phyloP scores from a whole-genome alignment of 805 yeast species.

The Pichia rugopelliculosa region DNA sequence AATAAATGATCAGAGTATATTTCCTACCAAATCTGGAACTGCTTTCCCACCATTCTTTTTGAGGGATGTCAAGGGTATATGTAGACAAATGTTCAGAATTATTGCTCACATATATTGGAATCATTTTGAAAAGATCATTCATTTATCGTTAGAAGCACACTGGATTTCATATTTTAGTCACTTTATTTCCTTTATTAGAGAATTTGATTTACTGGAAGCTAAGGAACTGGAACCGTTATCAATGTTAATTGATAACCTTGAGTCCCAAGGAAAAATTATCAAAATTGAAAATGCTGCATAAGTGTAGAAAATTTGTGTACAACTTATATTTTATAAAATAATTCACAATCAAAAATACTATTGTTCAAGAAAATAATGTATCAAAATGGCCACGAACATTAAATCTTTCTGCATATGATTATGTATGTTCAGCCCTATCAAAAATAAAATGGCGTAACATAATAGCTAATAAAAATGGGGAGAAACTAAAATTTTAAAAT shows the following conservation, averaged over 20 bases:
- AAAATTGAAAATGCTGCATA: slow-evolving; percentile 11
- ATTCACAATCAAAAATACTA: no score
- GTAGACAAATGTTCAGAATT: slow-evolving; percentile 87
- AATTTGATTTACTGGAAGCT: slow-evolving; percentile 72
- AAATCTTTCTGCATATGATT: no score
- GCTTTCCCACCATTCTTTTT: slow-evolving; percentile 85
- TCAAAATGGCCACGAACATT: no score
- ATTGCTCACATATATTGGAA: slow-evolving; percentile 93
- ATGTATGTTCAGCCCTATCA: no score
- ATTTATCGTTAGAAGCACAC: slow-evolving; percentile 88
- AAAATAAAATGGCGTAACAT: no score
- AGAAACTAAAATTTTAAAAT: background rate
- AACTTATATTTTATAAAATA: no score
- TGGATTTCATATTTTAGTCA: slow-evolving; percentile 98
- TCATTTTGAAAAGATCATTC: slow-evolving; percentile 91
- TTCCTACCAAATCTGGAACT: slow-evolving; percentile 85
- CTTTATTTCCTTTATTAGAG: slow-evolving; percentile 78
- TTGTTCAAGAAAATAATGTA: no score
- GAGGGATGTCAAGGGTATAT: slow-evolving; percentile 78
- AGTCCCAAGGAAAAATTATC: slow-evolving; percentile 74
- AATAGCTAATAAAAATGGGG: background rate
- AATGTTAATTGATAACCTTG: slow-evolving; percentile 71
- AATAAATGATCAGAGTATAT: slow-evolving; percentile 79
- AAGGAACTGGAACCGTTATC: slow-evolving; percentile 73
- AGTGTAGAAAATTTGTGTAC: background rate